Evolutionary conservation across 2,329 filamentous ascomycete genomes (phyloP).

Genomic region (Albophoma yamanashiensis): DNA sequence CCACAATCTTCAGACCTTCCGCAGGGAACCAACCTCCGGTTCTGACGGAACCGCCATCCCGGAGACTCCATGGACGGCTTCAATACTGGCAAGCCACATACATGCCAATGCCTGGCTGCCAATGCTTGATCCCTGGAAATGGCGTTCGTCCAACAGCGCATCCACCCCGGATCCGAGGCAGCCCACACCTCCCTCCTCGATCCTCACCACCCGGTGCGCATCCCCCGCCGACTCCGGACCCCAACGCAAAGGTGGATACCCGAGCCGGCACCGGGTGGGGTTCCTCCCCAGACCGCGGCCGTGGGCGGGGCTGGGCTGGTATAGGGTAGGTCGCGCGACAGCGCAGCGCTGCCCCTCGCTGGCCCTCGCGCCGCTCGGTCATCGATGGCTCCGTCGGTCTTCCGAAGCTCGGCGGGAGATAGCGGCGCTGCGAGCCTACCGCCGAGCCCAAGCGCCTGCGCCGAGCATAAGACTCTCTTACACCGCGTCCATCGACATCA

Average conservation of each 20-base stretch:
- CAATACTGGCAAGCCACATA: background rate
- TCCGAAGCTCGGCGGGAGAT: constrained; percentile 1
- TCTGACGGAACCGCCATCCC: background rate
- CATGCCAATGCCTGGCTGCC: background rate
- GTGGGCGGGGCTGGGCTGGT: background rate
- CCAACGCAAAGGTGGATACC: background rate
- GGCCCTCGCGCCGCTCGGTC: background rate
- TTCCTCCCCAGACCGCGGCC: background rate
- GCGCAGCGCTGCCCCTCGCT: background rate
- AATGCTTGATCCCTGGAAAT: background rate
- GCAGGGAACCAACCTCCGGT: background rate
- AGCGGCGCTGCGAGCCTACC: constrained; percentile 3
- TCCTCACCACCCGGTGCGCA: background rate
- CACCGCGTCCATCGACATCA: background rate
- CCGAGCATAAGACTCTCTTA: background rate
- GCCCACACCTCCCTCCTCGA: background rate
- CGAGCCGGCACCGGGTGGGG: background rate
- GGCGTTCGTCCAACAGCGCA: background rate
- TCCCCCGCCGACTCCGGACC: background rate
- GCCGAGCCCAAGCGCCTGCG: background rate
- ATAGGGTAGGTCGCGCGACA: background rate
- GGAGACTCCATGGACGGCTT: background rate
- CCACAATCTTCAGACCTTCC: background rate
- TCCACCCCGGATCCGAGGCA: background rate
- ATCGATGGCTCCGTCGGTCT: background rate